A percentile compares a stretch with the other conserved stretches of the same genome.
phyloP scores from a whole-genome alignment of 768 basidiomycete species.

The Russula virescens region DNA sequence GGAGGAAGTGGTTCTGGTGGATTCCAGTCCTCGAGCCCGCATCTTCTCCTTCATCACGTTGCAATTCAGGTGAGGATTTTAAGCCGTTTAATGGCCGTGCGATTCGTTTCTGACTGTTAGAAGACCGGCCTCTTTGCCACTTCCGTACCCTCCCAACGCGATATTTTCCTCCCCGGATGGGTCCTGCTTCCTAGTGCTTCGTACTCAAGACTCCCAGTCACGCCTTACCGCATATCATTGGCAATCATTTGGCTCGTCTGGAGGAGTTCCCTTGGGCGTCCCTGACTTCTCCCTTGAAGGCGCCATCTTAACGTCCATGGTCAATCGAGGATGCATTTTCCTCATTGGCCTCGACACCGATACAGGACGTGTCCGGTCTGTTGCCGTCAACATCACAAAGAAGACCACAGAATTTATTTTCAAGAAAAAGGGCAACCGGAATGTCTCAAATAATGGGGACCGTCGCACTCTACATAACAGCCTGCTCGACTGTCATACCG shows the following conservation, averaged over 20 bases:
- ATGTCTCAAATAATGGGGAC: constrained; percentile 16
- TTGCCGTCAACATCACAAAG: constrained; percentile 48
- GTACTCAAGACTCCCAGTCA: constrained; percentile 10
- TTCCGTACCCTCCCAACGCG: constrained; percentile 33
- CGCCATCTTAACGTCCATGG: constrained; percentile 41
- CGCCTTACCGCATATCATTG: constrained; percentile 45
- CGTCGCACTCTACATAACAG: constrained; percentile 37
- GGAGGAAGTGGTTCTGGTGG: constrained; percentile 51
- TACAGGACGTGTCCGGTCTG: constrained; percentile 35
- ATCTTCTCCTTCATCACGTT: constrained; percentile 51
- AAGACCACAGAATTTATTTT: constrained; percentile 54
- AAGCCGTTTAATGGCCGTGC: not conserved
- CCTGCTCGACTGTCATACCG: constrained; percentile 14
- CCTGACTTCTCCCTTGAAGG: constrained; percentile 26
- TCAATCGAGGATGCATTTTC: constrained; percentile 38
- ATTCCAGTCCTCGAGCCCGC: constrained; percentile 38
- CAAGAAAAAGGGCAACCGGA: constrained; percentile 36
- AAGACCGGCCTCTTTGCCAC: constrained; percentile 42
- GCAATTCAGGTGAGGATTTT: constrained; percentile 44
- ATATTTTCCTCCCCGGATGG: constrained; percentile 49
- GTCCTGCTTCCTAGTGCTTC: constrained; percentile 42
- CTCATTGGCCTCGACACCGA: constrained; percentile 37
- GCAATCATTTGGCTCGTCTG: constrained; percentile 48
- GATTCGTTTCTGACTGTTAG: not conserved
- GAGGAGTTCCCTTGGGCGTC: constrained; percentile 39